phyloP scores from a whole-genome alignment of 148 eudicot genomes.

The Oxyria digyna region DNA sequence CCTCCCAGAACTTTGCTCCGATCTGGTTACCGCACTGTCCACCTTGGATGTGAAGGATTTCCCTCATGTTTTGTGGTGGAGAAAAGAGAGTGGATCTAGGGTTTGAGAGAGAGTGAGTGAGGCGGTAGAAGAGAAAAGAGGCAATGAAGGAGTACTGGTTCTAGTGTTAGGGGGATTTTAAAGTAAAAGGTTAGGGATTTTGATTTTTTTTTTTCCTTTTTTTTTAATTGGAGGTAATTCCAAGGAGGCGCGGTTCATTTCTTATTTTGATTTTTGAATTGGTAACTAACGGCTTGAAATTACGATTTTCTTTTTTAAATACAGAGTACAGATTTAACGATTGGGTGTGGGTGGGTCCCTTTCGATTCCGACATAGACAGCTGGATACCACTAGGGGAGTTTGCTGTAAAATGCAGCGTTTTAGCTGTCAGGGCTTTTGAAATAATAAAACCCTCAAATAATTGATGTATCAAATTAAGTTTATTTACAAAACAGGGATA shows the following conservation, averaged over 20 bases:
- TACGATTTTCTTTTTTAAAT: not conserved
- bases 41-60: constrained; percentile 14
- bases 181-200: constrained; percentile 5
- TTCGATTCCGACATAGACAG: not conserved
- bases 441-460: not conserved
- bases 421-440: constrained; percentile 3
- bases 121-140: not conserved
- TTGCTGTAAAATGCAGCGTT: constrained; percentile 9
- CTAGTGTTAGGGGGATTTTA: constrained; percentile 1
- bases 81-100: not conserved
- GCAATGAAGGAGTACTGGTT: constrained; percentile 3
- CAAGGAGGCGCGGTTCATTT: constrained; percentile 1
- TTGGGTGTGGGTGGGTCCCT: constrained; percentile 1
- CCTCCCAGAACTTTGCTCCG: constrained; percentile 12
- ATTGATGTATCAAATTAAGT: not conserved
- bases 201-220: not conserved
- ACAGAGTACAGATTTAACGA: not conserved
- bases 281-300: constrained; percentile 1
- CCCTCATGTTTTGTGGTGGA: constrained; percentile 8
- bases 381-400: constrained; percentile 4
- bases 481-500: not conserved
- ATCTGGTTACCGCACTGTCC: constrained; percentile 14
- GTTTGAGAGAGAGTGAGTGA: constrained; percentile 6
- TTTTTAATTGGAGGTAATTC: not conserved
- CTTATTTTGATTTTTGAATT: constrained; percentile 6